phyloP scores from a whole-genome alignment of 345 rosid species.

The Populus simonii region DNA sequence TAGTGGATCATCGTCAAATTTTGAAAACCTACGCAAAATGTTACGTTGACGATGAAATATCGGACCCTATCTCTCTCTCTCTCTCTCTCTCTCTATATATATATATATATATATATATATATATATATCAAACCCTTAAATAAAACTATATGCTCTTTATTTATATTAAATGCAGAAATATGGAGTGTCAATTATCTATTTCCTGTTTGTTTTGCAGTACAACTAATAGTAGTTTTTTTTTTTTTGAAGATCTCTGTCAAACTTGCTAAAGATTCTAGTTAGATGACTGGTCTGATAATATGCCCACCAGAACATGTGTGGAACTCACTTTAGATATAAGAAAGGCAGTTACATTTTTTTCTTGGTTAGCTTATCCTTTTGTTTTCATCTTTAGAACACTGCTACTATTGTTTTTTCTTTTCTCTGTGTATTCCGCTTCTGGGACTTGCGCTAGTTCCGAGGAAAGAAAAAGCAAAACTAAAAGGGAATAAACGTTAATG shows the following conservation, averaged over 20 bases:
- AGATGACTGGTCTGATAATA: conserved; percentile 21
- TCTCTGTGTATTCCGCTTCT: conserved; percentile 2
- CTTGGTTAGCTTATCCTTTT: neutral
- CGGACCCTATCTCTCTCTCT: neutral
- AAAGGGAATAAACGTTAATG: conserved; percentile 52
- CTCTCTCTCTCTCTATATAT: neutral
- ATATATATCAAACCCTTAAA: neutral
- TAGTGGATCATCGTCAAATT: neutral
- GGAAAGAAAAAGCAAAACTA: conserved; percentile 26
- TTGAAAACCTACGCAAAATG: neutral
- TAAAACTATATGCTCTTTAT: neutral
- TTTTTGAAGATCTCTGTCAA: conserved; percentile 19
- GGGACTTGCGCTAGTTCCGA: conserved; percentile 44
- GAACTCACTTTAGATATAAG: neutral
- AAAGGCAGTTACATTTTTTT: conserved; percentile 32
- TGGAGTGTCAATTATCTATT: conserved; percentile 1
- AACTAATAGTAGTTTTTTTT: neutral
- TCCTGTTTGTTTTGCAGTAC: conserved; percentile 22
- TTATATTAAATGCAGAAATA: neutral
- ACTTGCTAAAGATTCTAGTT: conserved; percentile 34
- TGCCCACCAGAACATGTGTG: conserved; percentile 17
- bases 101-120: no score
- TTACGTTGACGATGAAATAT: neutral
- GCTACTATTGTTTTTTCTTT: conserved; percentile 11
- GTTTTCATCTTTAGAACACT: conserved; percentile 9